phyloP scores from a whole-genome alignment of 2,329 filamentous ascomycete species.

The Tolypocladium ovalisporum region DNA sequence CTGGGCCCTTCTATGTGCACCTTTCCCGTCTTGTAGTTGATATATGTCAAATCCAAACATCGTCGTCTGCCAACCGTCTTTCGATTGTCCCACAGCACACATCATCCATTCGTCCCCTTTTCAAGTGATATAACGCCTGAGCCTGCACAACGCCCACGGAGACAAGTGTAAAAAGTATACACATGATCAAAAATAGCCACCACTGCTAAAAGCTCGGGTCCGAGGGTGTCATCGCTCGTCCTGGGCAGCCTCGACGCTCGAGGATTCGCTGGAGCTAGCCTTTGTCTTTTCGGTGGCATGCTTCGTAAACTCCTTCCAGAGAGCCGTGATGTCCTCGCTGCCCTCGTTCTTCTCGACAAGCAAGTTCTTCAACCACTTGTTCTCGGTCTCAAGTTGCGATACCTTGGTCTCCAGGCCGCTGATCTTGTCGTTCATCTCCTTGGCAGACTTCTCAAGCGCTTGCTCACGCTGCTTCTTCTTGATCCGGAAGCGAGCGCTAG shows the following conservation, averaged over 20 bases:
- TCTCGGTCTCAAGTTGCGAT: constrained; percentile 69
- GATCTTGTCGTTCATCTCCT: constrained; percentile 76
- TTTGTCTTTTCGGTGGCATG: constrained; percentile 20
- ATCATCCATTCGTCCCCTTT: not conserved
- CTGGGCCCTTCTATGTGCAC: constrained; percentile 1
- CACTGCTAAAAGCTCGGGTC: not conserved
- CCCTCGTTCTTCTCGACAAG: constrained; percentile 72
- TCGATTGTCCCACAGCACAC: constrained; percentile 8
- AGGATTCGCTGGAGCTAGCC: constrained; percentile 13
- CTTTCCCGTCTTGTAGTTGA: constrained; percentile 1
- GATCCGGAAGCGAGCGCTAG: constrained; percentile 77
- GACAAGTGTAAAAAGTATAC: not conserved
- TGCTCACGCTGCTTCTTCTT: constrained; percentile 96
- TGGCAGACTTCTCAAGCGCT: constrained; percentile 68
- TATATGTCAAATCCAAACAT: not conserved
- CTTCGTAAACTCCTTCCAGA: constrained; percentile 41
- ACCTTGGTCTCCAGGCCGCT: constrained; percentile 61
- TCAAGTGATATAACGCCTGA: constrained; percentile 1
- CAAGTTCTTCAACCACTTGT: constrained; percentile 71
- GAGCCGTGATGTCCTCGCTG: constrained; percentile 38
- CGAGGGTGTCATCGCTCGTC: constrained; percentile 10
- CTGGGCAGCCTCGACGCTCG: constrained; percentile 7
- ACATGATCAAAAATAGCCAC: not conserved
- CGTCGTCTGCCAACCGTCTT: constrained; percentile 7
- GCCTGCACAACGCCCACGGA: constrained; percentile 3